Conservation (phyloP, 75 land plant genomes). For the Cryptomeria japonica region DNA sequence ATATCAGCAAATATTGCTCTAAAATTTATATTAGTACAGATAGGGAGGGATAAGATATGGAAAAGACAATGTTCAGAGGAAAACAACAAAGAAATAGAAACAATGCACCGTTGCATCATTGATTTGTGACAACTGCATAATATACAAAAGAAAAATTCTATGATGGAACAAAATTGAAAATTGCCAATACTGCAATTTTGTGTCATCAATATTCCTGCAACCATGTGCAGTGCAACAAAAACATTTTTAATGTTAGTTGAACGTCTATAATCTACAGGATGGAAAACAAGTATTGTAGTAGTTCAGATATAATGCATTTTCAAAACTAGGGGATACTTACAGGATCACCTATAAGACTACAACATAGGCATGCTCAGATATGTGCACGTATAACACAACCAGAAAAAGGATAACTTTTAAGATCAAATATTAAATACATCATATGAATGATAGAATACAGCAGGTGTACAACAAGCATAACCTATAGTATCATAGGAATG, state of each 20-base stretch:
- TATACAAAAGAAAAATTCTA: background rate
- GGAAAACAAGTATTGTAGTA: background rate
- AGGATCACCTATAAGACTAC: background rate
- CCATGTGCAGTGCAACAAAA: background rate
- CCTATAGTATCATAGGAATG: background rate
- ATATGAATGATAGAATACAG: conserved; percentile 4
- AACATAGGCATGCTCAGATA: background rate
- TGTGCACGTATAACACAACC: background rate
- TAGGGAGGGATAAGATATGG: background rate
- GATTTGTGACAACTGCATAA: background rate
- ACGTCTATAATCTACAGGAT: background rate
- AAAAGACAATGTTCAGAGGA: background rate
- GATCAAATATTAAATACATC: background rate
- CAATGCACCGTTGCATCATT: background rate
- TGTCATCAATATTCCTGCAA: background rate
- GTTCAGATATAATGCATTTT: background rate
- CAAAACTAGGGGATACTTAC: background rate
- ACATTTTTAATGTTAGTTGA: background rate
- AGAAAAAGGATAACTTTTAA: background rate
- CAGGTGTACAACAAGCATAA: background rate
- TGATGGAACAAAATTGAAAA: background rate
- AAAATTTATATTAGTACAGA: background rate
- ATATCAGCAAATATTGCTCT: background rate
- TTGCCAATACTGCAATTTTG: background rate
- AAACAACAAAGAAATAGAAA: background rate